Percentiles rank a stretch among this genome's conserved stretches.
Evolutionary conservation across 805 yeast genomes (phyloP).

Genomic region (Pichia membranifaciens): DNA sequence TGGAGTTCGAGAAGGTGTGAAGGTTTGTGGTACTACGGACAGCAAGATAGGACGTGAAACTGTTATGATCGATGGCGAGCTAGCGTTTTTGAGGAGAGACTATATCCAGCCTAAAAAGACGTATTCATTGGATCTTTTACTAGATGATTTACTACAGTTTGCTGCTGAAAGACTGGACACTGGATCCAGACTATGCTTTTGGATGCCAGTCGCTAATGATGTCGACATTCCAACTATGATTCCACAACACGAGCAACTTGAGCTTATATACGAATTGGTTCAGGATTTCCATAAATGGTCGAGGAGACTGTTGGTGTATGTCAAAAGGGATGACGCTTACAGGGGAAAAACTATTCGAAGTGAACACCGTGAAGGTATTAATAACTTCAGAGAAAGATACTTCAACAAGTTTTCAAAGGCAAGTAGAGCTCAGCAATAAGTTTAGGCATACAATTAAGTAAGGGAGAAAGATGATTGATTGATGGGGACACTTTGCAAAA

Average conservation of each 20-base stretch:
- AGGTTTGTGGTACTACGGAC: conserved; percentile 78
- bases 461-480: not conserved
- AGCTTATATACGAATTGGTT: conserved; percentile 65
- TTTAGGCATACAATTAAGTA: no score
- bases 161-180: conserved; percentile 65
- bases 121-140: conserved; percentile 66
- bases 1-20: conserved; percentile 93
- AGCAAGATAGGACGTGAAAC: conserved; percentile 63
- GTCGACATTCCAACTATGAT: conserved; percentile 53
- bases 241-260: conserved; percentile 73
- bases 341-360: conserved; percentile 43
- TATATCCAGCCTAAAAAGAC: conserved; percentile 92
- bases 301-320: conserved; percentile 75
- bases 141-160: conserved; percentile 73
- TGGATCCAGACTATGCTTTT: conserved; percentile 80
- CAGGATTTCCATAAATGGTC: conserved; percentile 95
- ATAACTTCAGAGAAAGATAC: conserved; percentile 72
- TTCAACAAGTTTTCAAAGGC: conserved; percentile 49
- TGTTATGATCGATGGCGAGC: conserved; percentile 69
- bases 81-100: conserved; percentile 71
- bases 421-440: conserved; percentile 3
- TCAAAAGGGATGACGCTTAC: conserved; percentile 48
- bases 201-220: conserved; percentile 98
- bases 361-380: conserved; percentile 39
- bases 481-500: not conserved